phyloP scores from a whole-genome alignment of 2,329 filamentous ascomycete genomes.

The Aspergillus phoenicis region DNA sequence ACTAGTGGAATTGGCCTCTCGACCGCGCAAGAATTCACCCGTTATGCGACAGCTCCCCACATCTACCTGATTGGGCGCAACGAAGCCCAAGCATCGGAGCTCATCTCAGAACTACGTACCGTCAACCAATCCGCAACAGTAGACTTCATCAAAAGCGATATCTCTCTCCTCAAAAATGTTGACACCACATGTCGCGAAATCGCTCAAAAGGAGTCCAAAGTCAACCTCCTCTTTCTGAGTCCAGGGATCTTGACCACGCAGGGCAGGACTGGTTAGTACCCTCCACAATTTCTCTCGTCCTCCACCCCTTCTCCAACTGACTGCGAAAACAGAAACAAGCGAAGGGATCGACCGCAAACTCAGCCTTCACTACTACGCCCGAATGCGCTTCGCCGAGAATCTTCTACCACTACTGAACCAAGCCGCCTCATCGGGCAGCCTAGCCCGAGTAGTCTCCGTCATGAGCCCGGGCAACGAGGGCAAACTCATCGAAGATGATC shows the following conservation, averaged over 20 bases:
- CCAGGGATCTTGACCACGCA: slow-evolving; percentile 38
- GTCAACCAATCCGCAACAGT: slow-evolving; percentile 28
- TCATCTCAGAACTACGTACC: slow-evolving; percentile 45
- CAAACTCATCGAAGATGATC: slow-evolving; percentile 44
- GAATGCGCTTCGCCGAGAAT: slow-evolving; percentile 48
- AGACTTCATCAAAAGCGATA: slow-evolving; percentile 36
- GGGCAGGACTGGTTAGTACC: slow-evolving; percentile 18
- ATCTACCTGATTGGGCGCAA: slow-evolving; percentile 57
- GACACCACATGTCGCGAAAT: slow-evolving; percentile 38
- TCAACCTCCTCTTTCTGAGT: slow-evolving; percentile 46
- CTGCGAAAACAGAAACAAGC: slow-evolving; percentile 35
- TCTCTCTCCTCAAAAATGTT: slow-evolving; percentile 40
- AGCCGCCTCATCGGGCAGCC: slow-evolving; percentile 17
- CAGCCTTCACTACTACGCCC: slow-evolving; percentile 52
- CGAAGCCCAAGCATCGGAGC: slow-evolving; percentile 39
- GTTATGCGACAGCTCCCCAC: slow-evolving; percentile 44
- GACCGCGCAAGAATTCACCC: slow-evolving; percentile 52
- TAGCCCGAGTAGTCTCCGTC: slow-evolving; percentile 46
- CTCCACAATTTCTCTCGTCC: too few species aligned
- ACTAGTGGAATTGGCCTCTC: slow-evolving; percentile 57
- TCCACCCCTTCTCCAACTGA: neutral
- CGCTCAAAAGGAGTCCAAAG: slow-evolving; percentile 25
- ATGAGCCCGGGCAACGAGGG: slow-evolving; percentile 40
- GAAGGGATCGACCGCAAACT: slow-evolving; percentile 53
- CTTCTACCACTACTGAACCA: slow-evolving; percentile 42